Conservation (phyloP, 257 asterid species). For the Gynochthodes officinalis region DNA sequence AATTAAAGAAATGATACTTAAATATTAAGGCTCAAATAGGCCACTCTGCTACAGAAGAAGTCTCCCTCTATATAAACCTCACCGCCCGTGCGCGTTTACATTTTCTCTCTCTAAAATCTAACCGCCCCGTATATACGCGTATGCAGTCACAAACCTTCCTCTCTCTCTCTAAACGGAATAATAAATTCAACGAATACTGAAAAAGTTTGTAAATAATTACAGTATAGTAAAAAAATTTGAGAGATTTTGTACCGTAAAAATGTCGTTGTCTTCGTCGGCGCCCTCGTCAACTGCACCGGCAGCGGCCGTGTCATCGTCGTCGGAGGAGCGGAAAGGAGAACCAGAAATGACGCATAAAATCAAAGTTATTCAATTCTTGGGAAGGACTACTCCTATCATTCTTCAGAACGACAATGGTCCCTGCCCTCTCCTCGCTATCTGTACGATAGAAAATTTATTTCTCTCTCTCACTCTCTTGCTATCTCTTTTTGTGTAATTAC, state of each 20-base stretch:
- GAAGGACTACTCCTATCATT: conserved; percentile 71
- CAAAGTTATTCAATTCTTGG: conserved; percentile 75
- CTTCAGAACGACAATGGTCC: conserved; percentile 98
- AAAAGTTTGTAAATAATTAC: conserved; percentile 3
- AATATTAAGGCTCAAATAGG: background rate
- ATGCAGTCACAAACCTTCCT: background rate
- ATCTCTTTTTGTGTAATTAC: background rate
- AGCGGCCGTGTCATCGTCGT: conserved; percentile 16
- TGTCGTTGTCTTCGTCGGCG: conserved; percentile 20
- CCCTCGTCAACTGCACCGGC: conserved; percentile 19
- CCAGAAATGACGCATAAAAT: conserved; percentile 63
- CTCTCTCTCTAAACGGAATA: background rate
- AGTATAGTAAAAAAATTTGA: background rate
- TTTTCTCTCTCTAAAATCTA: conserved; percentile 1
- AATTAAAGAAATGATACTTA: background rate
- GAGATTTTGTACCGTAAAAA: conserved; percentile 5
- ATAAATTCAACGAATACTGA: background rate
- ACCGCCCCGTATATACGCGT: background rate
- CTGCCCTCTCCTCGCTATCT: conserved; percentile 96
- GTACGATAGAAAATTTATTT: conserved; percentile 38
- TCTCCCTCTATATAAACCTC: background rate
- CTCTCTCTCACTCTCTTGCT: background rate
- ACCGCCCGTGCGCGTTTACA: background rate
- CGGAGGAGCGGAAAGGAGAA: conserved; percentile 32
- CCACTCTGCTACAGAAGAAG: background rate